A percentile compares a stretch with the other conserved stretches of the same genome.
Evolutionary conservation across 2,329 filamentous ascomycete genomes (phyloP).

Genomic region (Aureobasidium sp.): DNA sequence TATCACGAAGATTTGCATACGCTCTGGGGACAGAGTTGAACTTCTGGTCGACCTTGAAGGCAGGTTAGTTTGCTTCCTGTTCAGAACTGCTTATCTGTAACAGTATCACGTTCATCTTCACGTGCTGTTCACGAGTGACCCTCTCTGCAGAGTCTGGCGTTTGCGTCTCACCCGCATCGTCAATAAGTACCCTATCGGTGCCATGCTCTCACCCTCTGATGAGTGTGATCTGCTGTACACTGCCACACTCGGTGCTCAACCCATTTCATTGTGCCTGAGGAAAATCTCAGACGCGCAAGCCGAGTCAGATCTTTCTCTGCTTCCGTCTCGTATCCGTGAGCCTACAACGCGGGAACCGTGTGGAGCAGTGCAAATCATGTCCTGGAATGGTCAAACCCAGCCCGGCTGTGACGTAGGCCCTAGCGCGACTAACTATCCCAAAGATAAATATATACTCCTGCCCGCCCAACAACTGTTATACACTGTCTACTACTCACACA

Average conservation of each 20-base stretch:
- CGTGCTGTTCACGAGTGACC: background rate
- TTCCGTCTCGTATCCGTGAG: slow-evolving; percentile 17
- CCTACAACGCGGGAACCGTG: slow-evolving; percentile 2
- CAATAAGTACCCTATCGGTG: no score
- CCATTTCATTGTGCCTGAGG: background rate
- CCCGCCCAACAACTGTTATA: background rate
- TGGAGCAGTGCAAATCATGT: slow-evolving; percentile 15
- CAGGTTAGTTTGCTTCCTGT: no score
- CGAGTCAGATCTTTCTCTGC: slow-evolving; percentile 16
- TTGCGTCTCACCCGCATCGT: background rate
- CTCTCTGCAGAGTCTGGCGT: background rate
- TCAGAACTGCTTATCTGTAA: slow-evolving; percentile 10
- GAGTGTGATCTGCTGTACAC: background rate
- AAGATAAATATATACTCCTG: slow-evolving; percentile 7
- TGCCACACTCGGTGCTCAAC: slow-evolving; percentile 11
- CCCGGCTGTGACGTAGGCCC: slow-evolving; percentile 11
- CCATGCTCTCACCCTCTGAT: no score
- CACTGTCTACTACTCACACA: background rate
- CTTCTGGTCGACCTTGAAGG: no score
- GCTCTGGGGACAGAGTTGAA: no score
- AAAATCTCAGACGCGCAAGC: slow-evolving; percentile 12
- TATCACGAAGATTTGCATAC: no score
- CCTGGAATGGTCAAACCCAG: background rate
- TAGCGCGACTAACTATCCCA: background rate
- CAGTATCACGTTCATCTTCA: background rate